Evolutionary conservation across 148 eudicot species (phyloP).

Genomic region (Camellia sinensis): DNA sequence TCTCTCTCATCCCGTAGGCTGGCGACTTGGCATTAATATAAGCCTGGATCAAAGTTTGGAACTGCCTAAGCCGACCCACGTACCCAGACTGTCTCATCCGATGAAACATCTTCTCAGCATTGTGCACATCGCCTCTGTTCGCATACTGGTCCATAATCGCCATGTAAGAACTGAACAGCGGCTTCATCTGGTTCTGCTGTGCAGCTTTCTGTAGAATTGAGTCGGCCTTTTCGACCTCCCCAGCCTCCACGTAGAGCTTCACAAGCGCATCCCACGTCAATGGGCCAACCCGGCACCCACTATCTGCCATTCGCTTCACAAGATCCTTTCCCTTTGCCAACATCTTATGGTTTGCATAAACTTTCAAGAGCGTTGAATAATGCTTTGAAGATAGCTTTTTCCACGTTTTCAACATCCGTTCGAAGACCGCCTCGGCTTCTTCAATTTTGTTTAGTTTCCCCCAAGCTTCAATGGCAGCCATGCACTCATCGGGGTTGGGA

Average conservation of each 20-base stretch:
- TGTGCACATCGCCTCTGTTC: slow-evolving; percentile 70
- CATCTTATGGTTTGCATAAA: slow-evolving; percentile 75
- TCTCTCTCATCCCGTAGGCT: slow-evolving; percentile 76
- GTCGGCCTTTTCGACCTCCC: slow-evolving; percentile 90
- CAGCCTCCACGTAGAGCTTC: slow-evolving; percentile 69
- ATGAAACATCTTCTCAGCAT: slow-evolving; percentile 71
- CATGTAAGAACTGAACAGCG: slow-evolving; percentile 55
- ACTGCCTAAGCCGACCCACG: slow-evolving; percentile 42
- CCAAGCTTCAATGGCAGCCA: slow-evolving; percentile 71
- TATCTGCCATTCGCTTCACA: slow-evolving; percentile 63
- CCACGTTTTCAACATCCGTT: slow-evolving; percentile 28
- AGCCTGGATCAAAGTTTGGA: slow-evolving; percentile 36
- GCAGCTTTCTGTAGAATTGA: slow-evolving; percentile 55
- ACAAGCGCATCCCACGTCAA: slow-evolving; percentile 73
- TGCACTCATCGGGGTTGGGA: slow-evolving; percentile 38
- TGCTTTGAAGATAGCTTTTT: slow-evolving; percentile 41
- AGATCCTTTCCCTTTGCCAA: slow-evolving; percentile 70
- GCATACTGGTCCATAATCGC: slow-evolving; percentile 69
- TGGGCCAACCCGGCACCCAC: slow-evolving; percentile 62
- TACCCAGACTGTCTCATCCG: slow-evolving; percentile 76
- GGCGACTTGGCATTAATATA: slow-evolving; percentile 69
- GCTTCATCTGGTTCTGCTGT: slow-evolving; percentile 36
- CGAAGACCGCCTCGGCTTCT: slow-evolving; percentile 70
- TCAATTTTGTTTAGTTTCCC: slow-evolving; percentile 68
- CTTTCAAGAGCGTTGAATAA: slow-evolving; percentile 50